Conservation (phyloP, 768 basidiomycete genomes). For the Hysterangium stoloniferum region DNA sequence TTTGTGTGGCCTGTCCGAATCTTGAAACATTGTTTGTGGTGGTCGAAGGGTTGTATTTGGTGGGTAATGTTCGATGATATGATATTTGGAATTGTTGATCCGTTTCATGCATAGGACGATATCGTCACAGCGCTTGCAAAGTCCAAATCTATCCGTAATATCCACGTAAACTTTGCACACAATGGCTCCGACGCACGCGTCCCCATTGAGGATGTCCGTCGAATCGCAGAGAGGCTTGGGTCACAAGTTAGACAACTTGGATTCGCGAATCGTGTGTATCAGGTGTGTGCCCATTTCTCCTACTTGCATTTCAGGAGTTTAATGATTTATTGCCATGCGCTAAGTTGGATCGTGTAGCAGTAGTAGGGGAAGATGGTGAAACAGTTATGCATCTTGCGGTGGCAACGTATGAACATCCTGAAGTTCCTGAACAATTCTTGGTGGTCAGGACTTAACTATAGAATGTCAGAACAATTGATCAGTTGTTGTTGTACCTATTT, state of each 20-base stretch:
- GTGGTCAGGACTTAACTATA: constrained; percentile 45
- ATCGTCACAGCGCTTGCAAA: constrained; percentile 36
- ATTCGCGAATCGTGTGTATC: constrained; percentile 61
- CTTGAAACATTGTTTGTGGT: constrained; percentile 63
- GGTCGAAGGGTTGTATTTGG: constrained; percentile 34
- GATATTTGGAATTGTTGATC: no score
- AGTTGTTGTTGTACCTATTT: background rate
- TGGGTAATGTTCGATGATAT: no score
- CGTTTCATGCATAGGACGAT: constrained; percentile 27
- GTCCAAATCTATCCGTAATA: constrained; percentile 40
- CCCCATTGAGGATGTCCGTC: constrained; percentile 28
- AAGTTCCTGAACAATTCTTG: constrained; percentile 66
- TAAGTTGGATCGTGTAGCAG: constrained; percentile 41
- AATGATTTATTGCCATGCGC: background rate
- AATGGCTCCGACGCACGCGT: constrained; percentile 3
- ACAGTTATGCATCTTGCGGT: constrained; percentile 32
- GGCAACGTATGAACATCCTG: constrained; percentile 51
- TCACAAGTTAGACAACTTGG: constrained; percentile 54
- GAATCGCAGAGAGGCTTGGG: constrained; percentile 42
- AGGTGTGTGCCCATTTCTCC: constrained; percentile 34
- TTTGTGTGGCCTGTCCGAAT: constrained; percentile 45
- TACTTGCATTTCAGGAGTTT: background rate
- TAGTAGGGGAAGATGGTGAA: constrained; percentile 31
- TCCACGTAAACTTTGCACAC: constrained; percentile 52
- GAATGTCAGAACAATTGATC: background rate